Evolutionary conservation across 2,329 filamentous ascomycete species (phyloP), one percentile per base, ranked within the genome.

Genomic region (Trichophyton mentagrophytes): DNA sequence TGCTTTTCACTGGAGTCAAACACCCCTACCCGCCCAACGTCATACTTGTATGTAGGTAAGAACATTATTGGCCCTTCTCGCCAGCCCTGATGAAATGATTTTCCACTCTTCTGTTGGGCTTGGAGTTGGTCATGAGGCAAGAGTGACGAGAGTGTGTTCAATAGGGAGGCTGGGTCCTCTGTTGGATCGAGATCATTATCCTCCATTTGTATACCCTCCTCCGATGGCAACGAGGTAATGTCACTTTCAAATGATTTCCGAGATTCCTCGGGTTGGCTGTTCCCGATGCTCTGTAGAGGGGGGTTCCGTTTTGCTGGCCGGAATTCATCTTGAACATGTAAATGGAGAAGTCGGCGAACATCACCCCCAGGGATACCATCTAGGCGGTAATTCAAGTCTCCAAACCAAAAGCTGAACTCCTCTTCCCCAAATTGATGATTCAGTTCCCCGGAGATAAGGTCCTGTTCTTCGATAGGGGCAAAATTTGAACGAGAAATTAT

Each of bases 1-100:
- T 86, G 86, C 76, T 99, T 99, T 70, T 97, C 93, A 66, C 91
- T 96, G 0, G 91, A 90, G 74, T 99, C 95, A 70, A 96, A 99
- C 33, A 90, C 82, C 1, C 89, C 89, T 36, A 96, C 84, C 33
- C 88, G 95, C n/a, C 93, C 93, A 30, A 96, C 80, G 68, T 99
- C 95, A 67, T 99, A 99, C 72, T 99, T 99, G 74, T 99, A 99
- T 0, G 93, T 95, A 1, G 93, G 93, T 15, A 97, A 72, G 69
- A 99, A 99, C 0, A 83, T 83, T 61, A 99, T 91, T 0, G 84
- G 80, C 0, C 91, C 93, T 77, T 99, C 93, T 58, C 82, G 81
- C 91, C 93, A 99, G 0, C 91, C 92, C 64, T 96, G 89, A 62
- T 95, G 84, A 64, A 99, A 95, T 0, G 85, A 85, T 69, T 88